phyloP scores from a whole-genome alignment of 495 filamentous ascomycete genomes.

The Cercophora scortea region DNA sequence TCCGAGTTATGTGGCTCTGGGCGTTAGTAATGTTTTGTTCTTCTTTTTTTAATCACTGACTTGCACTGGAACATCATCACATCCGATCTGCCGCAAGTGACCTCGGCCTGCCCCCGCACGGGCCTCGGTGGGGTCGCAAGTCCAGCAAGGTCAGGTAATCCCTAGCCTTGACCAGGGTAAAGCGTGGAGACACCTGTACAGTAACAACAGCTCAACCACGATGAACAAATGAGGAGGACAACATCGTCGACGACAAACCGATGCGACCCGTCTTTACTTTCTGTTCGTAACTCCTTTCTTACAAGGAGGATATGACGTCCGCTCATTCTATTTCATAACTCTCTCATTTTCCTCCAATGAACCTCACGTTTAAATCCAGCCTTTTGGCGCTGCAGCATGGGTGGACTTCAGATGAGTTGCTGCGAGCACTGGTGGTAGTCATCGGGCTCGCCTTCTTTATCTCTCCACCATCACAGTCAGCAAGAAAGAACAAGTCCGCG shows the following conservation, averaged over 20 bases:
- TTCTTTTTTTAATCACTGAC: no score
- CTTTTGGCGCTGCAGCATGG: no score
- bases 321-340: not conserved
- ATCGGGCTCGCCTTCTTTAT: conserved; percentile 6
- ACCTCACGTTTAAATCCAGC: no score
- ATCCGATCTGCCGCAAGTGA: no score
- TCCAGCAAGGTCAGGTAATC: no score
- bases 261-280: not conserved
- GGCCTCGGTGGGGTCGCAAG: no score
- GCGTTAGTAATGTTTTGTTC: no score
- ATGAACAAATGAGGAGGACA: not conserved
- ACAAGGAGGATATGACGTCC: conserved; percentile 1
- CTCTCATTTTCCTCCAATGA: no score
- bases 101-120: no score
- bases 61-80: no score
- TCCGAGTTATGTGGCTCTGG: no score
- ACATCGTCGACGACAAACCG: not conserved
- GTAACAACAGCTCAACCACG: not conserved
- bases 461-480: not conserved
- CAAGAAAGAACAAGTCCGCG: not conserved
- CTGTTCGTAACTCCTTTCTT: not conserved
- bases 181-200: not conserved
- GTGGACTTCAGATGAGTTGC: conserved; percentile 4
- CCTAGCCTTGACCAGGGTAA: no score
- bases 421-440: conserved; percentile 3